These are phyloP conservation scores for Emmonsiellopsis sp. DNA, from an alignment of 2,329 filamentous ascomycete species.

Conservation along the genomic window DNA sequence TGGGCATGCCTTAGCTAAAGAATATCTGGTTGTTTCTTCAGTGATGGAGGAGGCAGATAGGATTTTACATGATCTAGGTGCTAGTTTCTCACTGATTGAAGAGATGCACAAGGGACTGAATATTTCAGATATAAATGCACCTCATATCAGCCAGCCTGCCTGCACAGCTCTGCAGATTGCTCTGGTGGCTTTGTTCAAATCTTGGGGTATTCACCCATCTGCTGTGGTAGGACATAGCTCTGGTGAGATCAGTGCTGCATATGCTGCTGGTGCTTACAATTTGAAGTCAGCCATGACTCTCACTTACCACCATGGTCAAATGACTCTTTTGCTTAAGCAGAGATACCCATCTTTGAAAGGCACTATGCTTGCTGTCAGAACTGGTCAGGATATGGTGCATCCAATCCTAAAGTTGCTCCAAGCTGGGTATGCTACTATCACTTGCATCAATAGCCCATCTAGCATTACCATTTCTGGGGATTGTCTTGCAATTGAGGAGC, in stretches of 20 bases:
- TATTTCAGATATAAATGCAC: not conserved
- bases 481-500: conserved; percentile 14
- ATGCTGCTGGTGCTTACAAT: conserved; percentile 1
- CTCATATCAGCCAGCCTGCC: not conserved
- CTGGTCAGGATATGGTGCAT: not conserved
- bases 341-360: not conserved
- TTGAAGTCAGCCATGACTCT: not conserved
- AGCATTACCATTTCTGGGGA: conserved; percentile 32
- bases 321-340: not conserved
- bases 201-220: conserved; percentile 6
- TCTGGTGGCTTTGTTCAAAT: conserved; percentile 8
- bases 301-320: not conserved
- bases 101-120: not conserved
- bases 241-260: conserved; percentile 15
- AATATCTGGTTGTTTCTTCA: not conserved
- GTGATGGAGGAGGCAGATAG: not conserved
- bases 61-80: not conserved
- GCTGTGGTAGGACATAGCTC: conserved; percentile 10
- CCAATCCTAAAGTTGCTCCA: not conserved
- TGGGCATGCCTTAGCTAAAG: not conserved
- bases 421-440: conserved; percentile 14
- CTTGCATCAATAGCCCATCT: conserved; percentile 30
- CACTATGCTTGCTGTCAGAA: not conserved
- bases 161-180: conserved; percentile 11
- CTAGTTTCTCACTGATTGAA: not conserved